Evolutionary conservation across 2,329 filamentous ascomycete genomes (phyloP), one percentile per base, ranked within the genome.

Genomic region (Bipolaris cookei): DNA sequence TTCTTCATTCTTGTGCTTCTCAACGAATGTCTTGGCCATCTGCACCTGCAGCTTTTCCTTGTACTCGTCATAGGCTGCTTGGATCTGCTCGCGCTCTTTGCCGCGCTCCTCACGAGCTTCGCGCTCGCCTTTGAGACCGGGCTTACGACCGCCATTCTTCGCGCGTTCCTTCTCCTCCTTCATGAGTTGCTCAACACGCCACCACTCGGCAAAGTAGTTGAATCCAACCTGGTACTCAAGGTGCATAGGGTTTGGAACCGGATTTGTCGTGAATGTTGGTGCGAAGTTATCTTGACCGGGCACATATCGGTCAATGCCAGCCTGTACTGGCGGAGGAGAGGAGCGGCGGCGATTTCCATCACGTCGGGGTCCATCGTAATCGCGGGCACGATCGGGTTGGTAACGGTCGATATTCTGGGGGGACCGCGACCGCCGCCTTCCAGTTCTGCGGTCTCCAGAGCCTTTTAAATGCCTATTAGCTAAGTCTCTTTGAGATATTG

Each of bases 1-100:
- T 74, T 99, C 94, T 76, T 99, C 95, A 41, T 88, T 88, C 75
- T 96, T 97, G 78, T 99, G 95, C 67, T 92, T 90, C 47, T 89
- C 86, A 39, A 99, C 95, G 74, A 99, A 99, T 1, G 86, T 83
- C 63, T 92, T 88, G 0, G 95, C 93, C 89, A 97, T 94, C 64
- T 85, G 84, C 34, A 86, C 79, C 65, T 88, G 86, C 10, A 88
- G 78, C 57, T 87, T 86, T 66, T 85, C 83, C 72, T 89, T 89
- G 78, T 89, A 89, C 38, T 81, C 75, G 67, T 88, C 86, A 59
- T 89, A 89, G 3, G 86, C 86, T 20, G 82, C 81, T 66, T 94
- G 90, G 20, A 94, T 94, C 76, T 86, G 89, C 48, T 86, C 86
- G 74, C 91, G 89, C 75, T 94, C 90, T 71, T 88, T 90, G 23